These are phyloP conservation scores for Septoria petroselini DNA, from an alignment of 2,329 filamentous ascomycete species.

Conservation along the genomic window DNA sequence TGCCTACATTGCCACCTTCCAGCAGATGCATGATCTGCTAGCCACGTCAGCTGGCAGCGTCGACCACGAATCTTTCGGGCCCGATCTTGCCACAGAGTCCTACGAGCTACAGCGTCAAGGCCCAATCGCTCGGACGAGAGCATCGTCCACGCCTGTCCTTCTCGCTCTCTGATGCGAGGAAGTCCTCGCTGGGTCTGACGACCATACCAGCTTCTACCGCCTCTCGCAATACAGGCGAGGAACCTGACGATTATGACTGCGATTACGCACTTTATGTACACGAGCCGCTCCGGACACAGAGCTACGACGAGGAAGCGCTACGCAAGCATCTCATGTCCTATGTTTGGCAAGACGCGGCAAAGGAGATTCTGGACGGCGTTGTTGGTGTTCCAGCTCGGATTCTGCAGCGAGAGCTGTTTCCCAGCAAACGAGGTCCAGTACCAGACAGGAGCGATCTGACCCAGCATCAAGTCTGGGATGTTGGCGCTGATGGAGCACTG, in stretches of 20 bases:
- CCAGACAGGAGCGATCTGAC: slow-evolving; percentile 46
- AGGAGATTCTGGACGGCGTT: slow-evolving; percentile 43
- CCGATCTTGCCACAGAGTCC: not conserved
- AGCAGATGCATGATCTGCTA: slow-evolving; percentile 24
- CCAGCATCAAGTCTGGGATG: slow-evolving; percentile 58
- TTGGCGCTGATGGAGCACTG: slow-evolving; percentile 48
- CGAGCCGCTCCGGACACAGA: slow-evolving; percentile 40
- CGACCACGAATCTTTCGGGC: not conserved
- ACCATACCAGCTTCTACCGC: slow-evolving; percentile 23
- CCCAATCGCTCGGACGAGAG: slow-evolving; percentile 3
- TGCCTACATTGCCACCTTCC: slow-evolving; percentile 25
- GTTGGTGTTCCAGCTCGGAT: slow-evolving; percentile 48
- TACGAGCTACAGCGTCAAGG: not conserved
- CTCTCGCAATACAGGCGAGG: slow-evolving; percentile 34
- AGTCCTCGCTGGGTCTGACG: slow-evolving; percentile 15
- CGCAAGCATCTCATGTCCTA: slow-evolving; percentile 46
- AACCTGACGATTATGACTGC: slow-evolving; percentile 40
- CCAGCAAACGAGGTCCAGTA: slow-evolving; percentile 41
- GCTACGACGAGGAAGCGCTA: slow-evolving; percentile 46
- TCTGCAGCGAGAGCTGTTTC: slow-evolving; percentile 45
- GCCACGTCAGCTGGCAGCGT: slow-evolving; percentile 15
- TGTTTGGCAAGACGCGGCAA: slow-evolving; percentile 43
- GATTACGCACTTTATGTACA: slow-evolving; percentile 43
- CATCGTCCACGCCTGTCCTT: slow-evolving; percentile 15
- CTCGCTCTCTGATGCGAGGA: slow-evolving; percentile 9